phyloP scores from a whole-genome alignment of 805 yeast species.

The Henningerozyma blattae region DNA sequence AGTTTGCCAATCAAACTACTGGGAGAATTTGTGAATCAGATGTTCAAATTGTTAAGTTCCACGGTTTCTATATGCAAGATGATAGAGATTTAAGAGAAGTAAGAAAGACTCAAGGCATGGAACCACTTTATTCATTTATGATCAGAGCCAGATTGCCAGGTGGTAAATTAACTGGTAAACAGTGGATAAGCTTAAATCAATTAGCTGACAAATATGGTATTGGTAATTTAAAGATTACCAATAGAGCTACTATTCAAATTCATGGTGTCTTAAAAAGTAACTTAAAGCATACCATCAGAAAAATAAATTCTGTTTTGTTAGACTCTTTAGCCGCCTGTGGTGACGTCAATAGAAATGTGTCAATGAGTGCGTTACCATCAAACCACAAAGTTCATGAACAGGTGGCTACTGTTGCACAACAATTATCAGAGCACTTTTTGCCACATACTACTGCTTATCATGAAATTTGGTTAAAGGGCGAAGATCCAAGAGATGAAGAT shows the following conservation, averaged over 20 bases:
- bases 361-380: conserved; percentile 79
- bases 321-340: conserved; percentile 98
- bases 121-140: conserved; percentile 96
- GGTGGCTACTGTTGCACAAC: conserved; percentile 48
- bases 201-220: conserved; percentile 77
- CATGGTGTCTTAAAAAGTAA: conserved; percentile 90
- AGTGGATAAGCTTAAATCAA: conserved; percentile 79
- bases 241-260: conserved; percentile 93
- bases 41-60: conserved; percentile 92
- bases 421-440: conserved; percentile 68
- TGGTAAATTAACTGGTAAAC: conserved; percentile 76
- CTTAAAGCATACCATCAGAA: conserved; percentile 82
- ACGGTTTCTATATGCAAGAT: conserved; percentile 97
- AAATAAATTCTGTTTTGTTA: conserved; percentile 80
- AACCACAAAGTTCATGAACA: conserved; percentile 75
- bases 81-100: conserved; percentile 93
- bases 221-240: conserved; percentile 86
- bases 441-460: conserved; percentile 94
- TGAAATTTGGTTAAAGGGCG: conserved; percentile 91
- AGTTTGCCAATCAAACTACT: conserved; percentile 66
- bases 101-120: conserved; percentile 83
- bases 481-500: conserved; percentile 55
- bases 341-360: conserved; percentile 94
- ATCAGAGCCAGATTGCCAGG: conserved; percentile 93
- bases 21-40: conserved; percentile 87